These are phyloP conservation scores for Herpotrichia juniperi DNA, from an alignment of 2,329 filamentous ascomycete species.

Conservation along the genomic window DNA sequence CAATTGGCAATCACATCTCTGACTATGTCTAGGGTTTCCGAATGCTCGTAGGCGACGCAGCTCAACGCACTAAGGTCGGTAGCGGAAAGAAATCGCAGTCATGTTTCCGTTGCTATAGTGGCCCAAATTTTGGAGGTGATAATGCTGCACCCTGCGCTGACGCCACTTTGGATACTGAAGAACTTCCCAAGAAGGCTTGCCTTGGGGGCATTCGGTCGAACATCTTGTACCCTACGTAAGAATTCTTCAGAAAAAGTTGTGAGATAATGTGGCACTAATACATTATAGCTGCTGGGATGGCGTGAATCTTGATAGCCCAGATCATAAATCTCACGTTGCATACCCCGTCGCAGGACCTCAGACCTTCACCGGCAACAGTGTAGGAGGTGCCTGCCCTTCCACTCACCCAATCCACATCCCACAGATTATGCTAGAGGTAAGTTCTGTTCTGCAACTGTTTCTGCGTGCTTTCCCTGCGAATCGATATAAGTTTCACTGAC, in stretches of 20 bases:
- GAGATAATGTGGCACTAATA: background rate
- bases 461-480: background rate
- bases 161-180: constrained; percentile 24
- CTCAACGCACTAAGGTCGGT: constrained; percentile 21
- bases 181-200: constrained; percentile 28
- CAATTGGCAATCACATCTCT: background rate
- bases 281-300: constrained; percentile 55
- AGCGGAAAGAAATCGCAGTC: constrained; percentile 38
- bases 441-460: background rate
- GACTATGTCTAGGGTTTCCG: constrained; percentile 48
- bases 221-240: constrained; percentile 35
- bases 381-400: constrained; percentile 47
- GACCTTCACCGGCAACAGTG: constrained; percentile 26
- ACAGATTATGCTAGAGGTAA: constrained; percentile 53
- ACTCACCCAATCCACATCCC: constrained; percentile 54
- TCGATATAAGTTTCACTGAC: background rate
- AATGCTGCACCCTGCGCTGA: constrained; percentile 43
- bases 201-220: constrained; percentile 35
- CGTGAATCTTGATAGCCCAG: constrained; percentile 55
- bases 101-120: constrained; percentile 55
- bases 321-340: constrained; percentile 62
- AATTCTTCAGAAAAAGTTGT: background rate
- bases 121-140: constrained; percentile 53
- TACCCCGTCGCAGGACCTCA: constrained; percentile 44
- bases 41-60: constrained; percentile 53